Conservation (phyloP, 2,329 filamentous ascomycete genomes). For the Aureobasidium sp. region DNA sequence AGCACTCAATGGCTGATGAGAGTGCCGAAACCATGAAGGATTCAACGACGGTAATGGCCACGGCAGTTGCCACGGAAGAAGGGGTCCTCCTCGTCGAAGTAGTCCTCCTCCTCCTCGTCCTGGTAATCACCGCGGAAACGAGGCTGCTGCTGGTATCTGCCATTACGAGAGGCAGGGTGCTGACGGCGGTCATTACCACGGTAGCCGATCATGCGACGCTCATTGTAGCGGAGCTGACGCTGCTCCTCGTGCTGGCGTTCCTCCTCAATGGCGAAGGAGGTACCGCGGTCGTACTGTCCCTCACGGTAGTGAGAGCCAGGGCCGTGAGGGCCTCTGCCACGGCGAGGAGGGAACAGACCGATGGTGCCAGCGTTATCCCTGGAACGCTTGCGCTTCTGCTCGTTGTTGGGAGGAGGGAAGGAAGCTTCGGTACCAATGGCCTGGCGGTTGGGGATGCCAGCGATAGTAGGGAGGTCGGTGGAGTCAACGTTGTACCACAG, state of each 20-base stretch:
- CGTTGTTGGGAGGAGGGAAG: constrained; percentile 75
- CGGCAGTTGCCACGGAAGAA: not conserved
- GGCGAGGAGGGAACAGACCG: constrained; percentile 74
- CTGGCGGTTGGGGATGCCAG: constrained; percentile 29
- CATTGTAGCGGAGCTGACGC: not conserved
- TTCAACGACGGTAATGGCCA: not conserved
- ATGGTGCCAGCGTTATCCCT: constrained; percentile 80
- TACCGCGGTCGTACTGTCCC: constrained; percentile 76
- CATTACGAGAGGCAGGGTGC: not conserved
- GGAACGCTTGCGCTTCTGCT: constrained; percentile 78
- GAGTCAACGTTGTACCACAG: constrained; percentile 51
- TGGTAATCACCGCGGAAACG: not conserved
- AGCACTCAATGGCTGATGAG: not conserved
- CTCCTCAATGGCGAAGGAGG: constrained; percentile 36
- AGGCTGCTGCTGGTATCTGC: not conserved
- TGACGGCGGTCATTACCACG: not conserved
- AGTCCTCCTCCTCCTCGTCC: not conserved
- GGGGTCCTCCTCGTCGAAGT: not conserved
- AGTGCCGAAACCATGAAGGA: not conserved
- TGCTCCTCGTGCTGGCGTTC: constrained; percentile 18
- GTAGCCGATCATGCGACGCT: not conserved
- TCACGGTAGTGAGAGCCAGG: constrained; percentile 63
- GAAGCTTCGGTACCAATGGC: constrained; percentile 59
- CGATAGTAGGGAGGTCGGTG: constrained; percentile 28
- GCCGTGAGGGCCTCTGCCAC: constrained; percentile 55